Conservation (phyloP, 352 stramenopile genomes). For the Achlya hypogyna region DNA sequence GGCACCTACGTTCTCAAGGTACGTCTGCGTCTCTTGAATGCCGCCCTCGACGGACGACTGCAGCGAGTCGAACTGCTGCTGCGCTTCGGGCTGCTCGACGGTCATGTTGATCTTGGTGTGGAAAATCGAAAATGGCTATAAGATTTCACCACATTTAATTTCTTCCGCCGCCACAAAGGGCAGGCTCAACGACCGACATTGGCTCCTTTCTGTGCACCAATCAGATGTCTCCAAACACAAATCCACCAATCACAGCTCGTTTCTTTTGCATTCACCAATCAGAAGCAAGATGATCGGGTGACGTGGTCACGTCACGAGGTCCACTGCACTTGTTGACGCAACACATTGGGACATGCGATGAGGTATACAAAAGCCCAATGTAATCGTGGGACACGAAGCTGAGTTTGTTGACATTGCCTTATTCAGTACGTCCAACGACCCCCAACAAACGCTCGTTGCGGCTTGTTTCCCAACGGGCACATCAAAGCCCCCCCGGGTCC, state of each 20-base stretch:
- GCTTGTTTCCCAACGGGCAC: not conserved
- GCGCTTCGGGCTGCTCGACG: slow-evolving; percentile 26
- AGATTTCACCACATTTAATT: no score
- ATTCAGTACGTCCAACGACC: not conserved
- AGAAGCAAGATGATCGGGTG: not conserved
- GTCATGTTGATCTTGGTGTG: slow-evolving; percentile 29
- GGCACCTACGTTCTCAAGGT: slow-evolving; percentile 33
- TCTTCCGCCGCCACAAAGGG: not conserved
- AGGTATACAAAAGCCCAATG: not conserved
- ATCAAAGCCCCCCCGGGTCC: not conserved
- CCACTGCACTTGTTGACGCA: not conserved
- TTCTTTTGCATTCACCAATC: not conserved
- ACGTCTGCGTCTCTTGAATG: slow-evolving; percentile 42
- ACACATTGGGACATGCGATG: not conserved
- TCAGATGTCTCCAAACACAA: not conserved
- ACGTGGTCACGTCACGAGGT: not conserved
- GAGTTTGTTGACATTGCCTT: not conserved
- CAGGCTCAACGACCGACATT: not conserved
- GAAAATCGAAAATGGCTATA: slow-evolving; percentile 4
- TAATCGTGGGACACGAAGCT: not conserved
- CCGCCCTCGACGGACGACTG: slow-evolving; percentile 46
- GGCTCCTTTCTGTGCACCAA: not conserved
- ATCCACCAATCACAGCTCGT: not conserved
- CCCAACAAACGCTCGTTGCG: not conserved
- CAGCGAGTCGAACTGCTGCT: slow-evolving; percentile 33